These are phyloP conservation scores for Boeremia lycopersici DNA, from an alignment of 2,329 filamentous ascomycete genomes.

Conservation along the genomic window DNA sequence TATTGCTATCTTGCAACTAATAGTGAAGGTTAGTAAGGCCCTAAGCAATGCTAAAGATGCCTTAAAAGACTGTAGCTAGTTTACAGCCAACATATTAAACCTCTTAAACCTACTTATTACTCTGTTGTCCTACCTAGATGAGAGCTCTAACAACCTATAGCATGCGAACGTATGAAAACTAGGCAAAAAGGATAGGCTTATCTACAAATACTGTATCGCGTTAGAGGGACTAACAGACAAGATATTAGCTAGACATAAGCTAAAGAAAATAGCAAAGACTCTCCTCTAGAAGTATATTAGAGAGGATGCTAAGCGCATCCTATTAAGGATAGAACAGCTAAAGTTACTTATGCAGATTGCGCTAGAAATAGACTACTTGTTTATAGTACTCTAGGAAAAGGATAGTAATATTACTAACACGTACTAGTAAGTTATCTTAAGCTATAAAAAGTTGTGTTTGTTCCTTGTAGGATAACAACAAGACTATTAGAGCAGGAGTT, in stretches of 20 bases:
- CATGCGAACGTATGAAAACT: conserved; percentile 19
- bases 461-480: background rate
- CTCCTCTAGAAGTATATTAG: conserved; percentile 25
- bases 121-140: conserved; percentile 1
- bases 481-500: background rate
- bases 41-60: conserved; percentile 14
- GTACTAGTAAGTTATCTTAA: conserved; percentile 17
- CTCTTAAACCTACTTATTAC: conserved; percentile 5
- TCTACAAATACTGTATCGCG: conserved; percentile 34
- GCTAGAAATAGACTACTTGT: conserved; percentile 33
- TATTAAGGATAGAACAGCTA: conserved; percentile 25
- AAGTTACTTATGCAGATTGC: conserved; percentile 24
- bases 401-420: background rate
- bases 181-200: conserved; percentile 26
- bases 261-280: conserved; percentile 9
- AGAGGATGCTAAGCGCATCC: conserved; percentile 26
- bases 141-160: conserved; percentile 20
- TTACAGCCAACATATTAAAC: conserved; percentile 1
- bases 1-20: conserved; percentile 15
- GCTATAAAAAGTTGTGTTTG: background rate
- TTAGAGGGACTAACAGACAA: conserved; percentile 23
- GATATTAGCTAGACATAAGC: conserved; percentile 18
- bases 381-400: too few relatives aligned
- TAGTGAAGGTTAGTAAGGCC: conserved; percentile 3
- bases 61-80: conserved; percentile 9